phyloP scores from a whole-genome alignment of 805 yeast species.

The Candida nanaspora region DNA sequence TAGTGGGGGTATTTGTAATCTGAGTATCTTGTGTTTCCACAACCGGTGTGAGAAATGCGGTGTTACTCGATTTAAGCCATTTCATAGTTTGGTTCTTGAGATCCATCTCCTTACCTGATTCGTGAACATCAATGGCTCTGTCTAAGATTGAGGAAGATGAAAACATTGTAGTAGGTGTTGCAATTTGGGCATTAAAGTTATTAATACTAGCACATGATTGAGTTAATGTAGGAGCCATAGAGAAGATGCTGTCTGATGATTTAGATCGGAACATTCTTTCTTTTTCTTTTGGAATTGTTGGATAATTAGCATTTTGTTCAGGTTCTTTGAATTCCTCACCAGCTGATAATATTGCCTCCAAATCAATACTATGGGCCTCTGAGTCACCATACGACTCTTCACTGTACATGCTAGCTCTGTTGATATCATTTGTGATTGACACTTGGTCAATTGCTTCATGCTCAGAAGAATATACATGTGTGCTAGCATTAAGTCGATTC shows the following conservation, averaged over 20 bases:
- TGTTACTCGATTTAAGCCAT: slow-evolving; percentile 11
- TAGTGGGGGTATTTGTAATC: neutral
- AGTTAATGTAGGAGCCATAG: slow-evolving; percentile 1
- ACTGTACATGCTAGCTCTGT: slow-evolving; percentile 5
- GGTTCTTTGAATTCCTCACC: neutral
- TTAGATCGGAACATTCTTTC: slow-evolving; percentile 6
- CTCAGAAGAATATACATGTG: no score
- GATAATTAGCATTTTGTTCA: neutral
- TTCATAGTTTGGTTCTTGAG: slow-evolving; percentile 23
- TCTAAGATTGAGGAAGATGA: neutral
- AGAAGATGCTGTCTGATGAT: slow-evolving; percentile 25
- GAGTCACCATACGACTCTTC: slow-evolving; percentile 19
- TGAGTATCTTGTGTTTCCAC: neutral
- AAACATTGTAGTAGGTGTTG: neutral
- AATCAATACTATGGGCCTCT: slow-evolving; percentile 15
- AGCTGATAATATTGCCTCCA: slow-evolving; percentile 2
- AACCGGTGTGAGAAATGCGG: neutral
- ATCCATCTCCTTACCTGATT: slow-evolving; percentile 6
- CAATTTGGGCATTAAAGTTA: neutral
- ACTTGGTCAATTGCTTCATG: no score
- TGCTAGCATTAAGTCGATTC: no score
- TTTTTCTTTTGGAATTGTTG: slow-evolving; percentile 4
- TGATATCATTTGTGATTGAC: no score
- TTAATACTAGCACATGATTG: neutral
- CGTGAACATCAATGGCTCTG: neutral